Base-by-base conservation (phyloP, 805 yeast species). In the Candida montana region DNA sequence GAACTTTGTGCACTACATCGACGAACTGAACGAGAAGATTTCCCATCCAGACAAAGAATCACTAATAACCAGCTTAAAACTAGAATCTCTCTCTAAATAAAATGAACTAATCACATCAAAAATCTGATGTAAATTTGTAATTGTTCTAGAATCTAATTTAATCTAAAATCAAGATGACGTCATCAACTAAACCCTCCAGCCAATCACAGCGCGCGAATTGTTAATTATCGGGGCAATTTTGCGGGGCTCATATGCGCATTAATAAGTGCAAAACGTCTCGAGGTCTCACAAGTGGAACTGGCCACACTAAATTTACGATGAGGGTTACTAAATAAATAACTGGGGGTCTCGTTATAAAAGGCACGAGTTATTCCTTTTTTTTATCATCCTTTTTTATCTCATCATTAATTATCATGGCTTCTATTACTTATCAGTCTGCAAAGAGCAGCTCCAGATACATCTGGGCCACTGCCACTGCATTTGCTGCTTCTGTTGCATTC, bases 1-100 rank as follows among this genome's bases (percentile, higher is more conserved):
- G 47, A 54, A 52, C 43, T 53, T 54, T 37, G 47, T 48, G 13
- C 47, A 48, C 19, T 54, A 50, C 37, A 42, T 54, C 18, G 57
- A 54, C 35, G 50, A 51, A 31, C 32, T 54, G 40, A 35, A 43
- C 9, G 48, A 41, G 6, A 26, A 35, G 39, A 19, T 15, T 4
- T 33, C 6, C 20, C 32, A 13, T 35, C 16, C 15, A 24, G 32
- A 11, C 17, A 9, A 11, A 16, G 35, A 35, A 5, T 26, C 27
- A 6, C 16, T 41, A 7, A n/a, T 36, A 7, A 32, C 18, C 10
- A 23, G 34, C 5, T 18, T 36, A 6, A 24, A 39, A 27, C 26
- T 35, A n/a, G 41, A 34, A 23, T 17, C 27, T 2, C 18, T 35
- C 11, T 17, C 9, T 9, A 21, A 6, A 21, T 21, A 9, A 21